Conservation (phyloP, 2,329 filamentous ascomycete species). For the Neophaeococcomyces aloes region DNA sequence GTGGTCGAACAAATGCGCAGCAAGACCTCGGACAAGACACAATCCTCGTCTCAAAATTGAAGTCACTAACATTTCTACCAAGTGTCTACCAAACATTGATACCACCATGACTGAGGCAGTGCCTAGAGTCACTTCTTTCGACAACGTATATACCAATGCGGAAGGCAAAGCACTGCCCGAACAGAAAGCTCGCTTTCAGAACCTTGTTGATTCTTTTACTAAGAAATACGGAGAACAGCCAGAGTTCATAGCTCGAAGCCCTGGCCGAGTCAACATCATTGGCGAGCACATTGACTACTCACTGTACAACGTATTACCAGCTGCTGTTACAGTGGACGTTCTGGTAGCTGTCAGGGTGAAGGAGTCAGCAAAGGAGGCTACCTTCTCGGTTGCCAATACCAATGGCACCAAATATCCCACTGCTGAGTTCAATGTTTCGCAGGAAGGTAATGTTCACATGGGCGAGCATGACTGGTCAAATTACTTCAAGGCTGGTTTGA, state of each 20-base stretch:
- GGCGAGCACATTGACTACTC: constrained; percentile 99
- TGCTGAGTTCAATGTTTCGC: constrained; percentile 61
- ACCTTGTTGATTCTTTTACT: constrained; percentile 60
- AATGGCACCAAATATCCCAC: constrained; percentile 63
- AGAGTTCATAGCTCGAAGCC: constrained; percentile 77
- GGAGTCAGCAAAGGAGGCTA: constrained; percentile 39
- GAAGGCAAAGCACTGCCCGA: constrained; percentile 53
- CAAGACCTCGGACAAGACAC: too few relatives aligned
- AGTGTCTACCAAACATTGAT: too few relatives aligned
- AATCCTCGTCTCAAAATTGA: too few relatives aligned
- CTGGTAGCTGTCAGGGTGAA: constrained; percentile 64
- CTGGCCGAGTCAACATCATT: constrained; percentile 94
- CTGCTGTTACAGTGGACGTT: constrained; percentile 86
- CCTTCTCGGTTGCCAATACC: constrained; percentile 70
- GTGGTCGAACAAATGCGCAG: too few relatives aligned
- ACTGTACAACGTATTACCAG: constrained; percentile 87
- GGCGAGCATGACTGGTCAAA: constrained; percentile 95
- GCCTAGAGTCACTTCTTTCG: constrained; percentile 17
- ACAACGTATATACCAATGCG: constrained; percentile 19
- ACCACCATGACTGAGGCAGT: constrained; percentile 14
- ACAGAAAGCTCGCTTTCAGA: constrained; percentile 66
- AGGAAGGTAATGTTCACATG: constrained; percentile 58
- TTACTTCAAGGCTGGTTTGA: constrained; percentile 90
- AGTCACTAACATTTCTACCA: too few relatives aligned
- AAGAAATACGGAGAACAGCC: constrained; percentile 58